Evolutionary conservation across 805 yeast species (phyloP), one percentile per base, ranked within the genome.

Genomic region (baker's yeast (Saccharomyces cerevisiae)): DNA sequence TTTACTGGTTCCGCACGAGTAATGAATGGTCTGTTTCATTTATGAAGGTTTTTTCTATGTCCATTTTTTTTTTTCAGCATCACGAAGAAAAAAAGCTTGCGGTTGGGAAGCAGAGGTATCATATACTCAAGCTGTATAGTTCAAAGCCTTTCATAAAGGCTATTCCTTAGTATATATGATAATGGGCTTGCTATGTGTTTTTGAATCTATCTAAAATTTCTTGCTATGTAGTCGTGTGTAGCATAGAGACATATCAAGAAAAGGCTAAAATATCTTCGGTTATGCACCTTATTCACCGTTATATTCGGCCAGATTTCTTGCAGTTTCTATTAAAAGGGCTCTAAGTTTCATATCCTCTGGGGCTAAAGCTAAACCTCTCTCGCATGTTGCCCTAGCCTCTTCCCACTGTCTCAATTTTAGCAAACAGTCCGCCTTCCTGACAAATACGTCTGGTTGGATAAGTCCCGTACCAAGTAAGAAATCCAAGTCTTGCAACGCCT

Each of bases 401-500:
- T 78, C 79, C 55, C 79, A 77, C 66, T 82, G 81, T 1, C 85
- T 87, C 65, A 87, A 71, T 61, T 84, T 82, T 60, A 72, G 70
- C 59, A 77, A 74, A 48, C 87, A 81, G 50, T 85, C 82, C 1
- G 89, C 86, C 62, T 85, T 78, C 71, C 94, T 79, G 52, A 85
- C 74, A 63, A 84, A 85, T 65, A 86, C 84, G 52, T 87, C 94
- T 1, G 91, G 82, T 3, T 81, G 72, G 52, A 74, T 70, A 66
- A 81, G 71, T 70, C 81, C 83, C 63, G 85, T 75, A 46, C 80
- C 80, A 55, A 82, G 69, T 57, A 85, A 72, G 72, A 85, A 69
- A 57, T 86, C 91, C 2, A 87, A 80, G 64, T 87, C 95, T 59
- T 82, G 80, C 64, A 73, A 78, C 0, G 90, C 91, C 53, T 79